Base-by-base conservation (phyloP, 2,329 filamentous ascomycete species). In the Fusarium proliferatum region DNA sequence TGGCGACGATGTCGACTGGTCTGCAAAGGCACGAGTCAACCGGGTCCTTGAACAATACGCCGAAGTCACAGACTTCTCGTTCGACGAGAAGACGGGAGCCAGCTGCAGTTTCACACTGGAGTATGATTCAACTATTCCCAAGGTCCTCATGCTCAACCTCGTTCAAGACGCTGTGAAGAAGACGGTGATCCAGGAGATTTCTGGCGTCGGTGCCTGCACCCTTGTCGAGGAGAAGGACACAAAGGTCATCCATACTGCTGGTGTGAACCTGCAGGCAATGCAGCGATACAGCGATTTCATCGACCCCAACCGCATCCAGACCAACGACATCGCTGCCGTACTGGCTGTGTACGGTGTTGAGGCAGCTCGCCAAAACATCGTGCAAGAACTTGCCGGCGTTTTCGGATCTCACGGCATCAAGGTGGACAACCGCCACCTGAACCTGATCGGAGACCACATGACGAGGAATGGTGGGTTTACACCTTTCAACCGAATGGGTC, bases 391-490 rank as follows among this genome's bases (percentile, higher is more conserved):
- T 79, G 89, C 91, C 61, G 89, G 88, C 48, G 96, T 99, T 71
- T 99, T 99, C 87, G 88, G 88, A 56, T 92, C 92, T 79, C 96
- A 99, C 90, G 94, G 94, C 79, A 99, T 99, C 85, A 89, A 88
- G 67, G 96, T 99, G 59, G 95, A 99, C 81, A 91, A 93, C 74
- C 91, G 96, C 60, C 97, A 99, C 85, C 85, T 99, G 75, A 98
- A 96, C 84, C 88, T 99, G 75, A 98, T 99, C 77, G 96, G 93
- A 52, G 96, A 99, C 82, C 94, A 94, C 82, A 99, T 99, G 96
- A 99, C 96, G n/a, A 90, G 96, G 60, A 92, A 91, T 67, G 96
- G 96, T 74, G 91, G 90, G 4, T 99, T 97, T 85, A 93, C 91
- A 53, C 92, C 96, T 2, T 99, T 99, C 85, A 97, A 94, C 84